phyloP scores from a whole-genome alignment of 129 eudicot species.

The Kitagawia praeruptora region DNA sequence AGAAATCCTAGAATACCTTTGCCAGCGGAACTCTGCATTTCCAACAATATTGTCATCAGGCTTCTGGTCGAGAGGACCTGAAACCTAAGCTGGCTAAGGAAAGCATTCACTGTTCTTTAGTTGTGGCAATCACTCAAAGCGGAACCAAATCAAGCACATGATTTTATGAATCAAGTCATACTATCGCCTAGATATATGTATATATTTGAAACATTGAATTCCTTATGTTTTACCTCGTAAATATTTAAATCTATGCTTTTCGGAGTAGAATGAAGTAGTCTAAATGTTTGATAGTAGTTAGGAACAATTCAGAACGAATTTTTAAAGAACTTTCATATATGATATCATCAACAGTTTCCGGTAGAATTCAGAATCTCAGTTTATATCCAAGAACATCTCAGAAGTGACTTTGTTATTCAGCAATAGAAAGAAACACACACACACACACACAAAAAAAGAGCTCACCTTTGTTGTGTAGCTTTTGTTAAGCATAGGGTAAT shows the following conservation, averaged over 20 bases:
- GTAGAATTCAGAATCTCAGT: too few relatives aligned
- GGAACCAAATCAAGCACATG: background rate
- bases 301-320: background rate
- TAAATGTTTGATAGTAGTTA: background rate
- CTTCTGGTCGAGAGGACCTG: constrained; percentile 78
- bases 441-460: background rate
- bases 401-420: background rate
- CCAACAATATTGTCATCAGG: constrained; percentile 65
- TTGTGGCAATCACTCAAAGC: background rate
- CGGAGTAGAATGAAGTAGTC: background rate
- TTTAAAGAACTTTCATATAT: background rate
- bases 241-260: background rate
- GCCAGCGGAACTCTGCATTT: constrained; percentile 91
- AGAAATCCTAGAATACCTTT: constrained; percentile 44
- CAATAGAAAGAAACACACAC: background rate
- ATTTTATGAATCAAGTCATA: background rate
- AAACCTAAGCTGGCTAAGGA: constrained; percentile 64
- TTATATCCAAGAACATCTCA: background rate
- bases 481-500: background rate
- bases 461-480: background rate
- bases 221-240: background rate
- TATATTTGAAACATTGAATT: background rate
- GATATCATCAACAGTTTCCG: background rate
- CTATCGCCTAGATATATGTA: background rate
- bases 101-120: constrained; percentile 9